Evolutionary conservation across 2,329 filamentous ascomycete genomes (phyloP).

Genomic region (Biscogniauxia mediterranea): DNA sequence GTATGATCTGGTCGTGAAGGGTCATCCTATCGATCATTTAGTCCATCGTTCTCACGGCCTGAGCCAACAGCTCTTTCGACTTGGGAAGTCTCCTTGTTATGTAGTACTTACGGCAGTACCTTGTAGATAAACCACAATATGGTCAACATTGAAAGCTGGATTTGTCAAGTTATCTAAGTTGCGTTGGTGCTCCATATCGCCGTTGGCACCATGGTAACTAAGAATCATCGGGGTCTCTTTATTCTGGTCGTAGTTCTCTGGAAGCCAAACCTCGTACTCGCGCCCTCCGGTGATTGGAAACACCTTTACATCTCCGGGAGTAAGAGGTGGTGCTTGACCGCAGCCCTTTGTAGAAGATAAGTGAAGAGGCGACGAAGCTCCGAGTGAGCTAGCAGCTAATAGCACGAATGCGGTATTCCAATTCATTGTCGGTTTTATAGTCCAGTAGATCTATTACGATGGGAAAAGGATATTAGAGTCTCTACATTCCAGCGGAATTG

Average conservation of each 20-base stretch:
- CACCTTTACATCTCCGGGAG: conserved; percentile 14
- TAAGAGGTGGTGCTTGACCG: conserved; percentile 6
- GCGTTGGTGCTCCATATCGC: conserved; percentile 19
- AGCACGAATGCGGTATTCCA: conserved; percentile 3
- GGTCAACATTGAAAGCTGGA: conserved; percentile 20
- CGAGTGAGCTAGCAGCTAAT: conserved; percentile 8
- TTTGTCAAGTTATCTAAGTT: conserved; percentile 20
- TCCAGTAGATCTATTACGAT: background rate
- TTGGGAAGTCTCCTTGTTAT: background rate
- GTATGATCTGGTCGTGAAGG: background rate
- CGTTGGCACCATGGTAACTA: conserved; percentile 26
- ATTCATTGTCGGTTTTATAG: background rate
- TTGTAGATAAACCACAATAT: conserved; percentile 28
- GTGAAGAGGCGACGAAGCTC: background rate
- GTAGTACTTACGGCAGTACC: conserved; percentile 17
- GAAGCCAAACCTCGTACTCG: conserved; percentile 24
- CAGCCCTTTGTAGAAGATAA: conserved; percentile 10
- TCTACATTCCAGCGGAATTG: background rate
- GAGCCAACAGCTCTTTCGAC: background rate
- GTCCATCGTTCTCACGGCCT: background rate
- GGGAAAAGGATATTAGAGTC: background rate
- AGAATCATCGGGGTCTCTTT: conserved; percentile 24
- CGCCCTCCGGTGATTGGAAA: conserved; percentile 15
- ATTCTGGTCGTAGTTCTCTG: conserved; percentile 16
- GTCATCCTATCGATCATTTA: background rate